Evolutionary conservation across 2,329 filamentous ascomycete genomes (phyloP), one percentile per base, ranked within the genome.

Genomic region (Aotearoamyces nothofagi): DNA sequence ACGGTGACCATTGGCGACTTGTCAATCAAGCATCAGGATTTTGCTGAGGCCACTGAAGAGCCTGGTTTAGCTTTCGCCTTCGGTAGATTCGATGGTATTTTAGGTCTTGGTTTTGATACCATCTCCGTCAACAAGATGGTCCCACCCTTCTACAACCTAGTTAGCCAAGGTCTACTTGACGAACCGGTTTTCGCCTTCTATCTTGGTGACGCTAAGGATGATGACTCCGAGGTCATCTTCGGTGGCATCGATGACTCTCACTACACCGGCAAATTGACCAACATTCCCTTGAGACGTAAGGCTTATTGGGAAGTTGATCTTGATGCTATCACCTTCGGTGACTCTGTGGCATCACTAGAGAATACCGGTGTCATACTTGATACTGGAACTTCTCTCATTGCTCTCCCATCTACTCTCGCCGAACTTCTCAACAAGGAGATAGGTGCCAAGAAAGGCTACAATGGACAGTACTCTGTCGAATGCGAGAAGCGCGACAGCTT

Each of bases 231-330:
- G 60, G 86, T 76, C 35, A 74, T 77, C 42, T 98, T 98, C 42
- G 87, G 87, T 55, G 87, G 87, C 41, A 58, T 93, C 37, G 77
- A 96, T 56, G 62, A 83, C 60, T 61, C 64, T 51, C 83, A 90
- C 65, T 74, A 66, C 55, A 75, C 67, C 22, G 90, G 90, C 49
- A 77, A 96, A 57, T 69, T 98, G 47, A 81, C 76, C 53, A 92
- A 84, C 56, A 83, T 98, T 43, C 90, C 90, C 31, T 72, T 98
- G 44, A 82, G 90, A 56, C 82, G 90, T 54, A 96, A 96, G 78
- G 90, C 90, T 27, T 98, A 98, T 71, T 98, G 90, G 90, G 90
- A 98, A 69, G 87, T 98, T 32, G 86, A 96, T 49, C 75, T 98
- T 37, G 78, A 96, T 49, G 68, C 83, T 39, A 90, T 98, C 59